Evolutionary conservation across 2,329 filamentous ascomycete genomes (phyloP), one percentile per base, ranked within the genome.

Genomic region (Monascus ruber): DNA sequence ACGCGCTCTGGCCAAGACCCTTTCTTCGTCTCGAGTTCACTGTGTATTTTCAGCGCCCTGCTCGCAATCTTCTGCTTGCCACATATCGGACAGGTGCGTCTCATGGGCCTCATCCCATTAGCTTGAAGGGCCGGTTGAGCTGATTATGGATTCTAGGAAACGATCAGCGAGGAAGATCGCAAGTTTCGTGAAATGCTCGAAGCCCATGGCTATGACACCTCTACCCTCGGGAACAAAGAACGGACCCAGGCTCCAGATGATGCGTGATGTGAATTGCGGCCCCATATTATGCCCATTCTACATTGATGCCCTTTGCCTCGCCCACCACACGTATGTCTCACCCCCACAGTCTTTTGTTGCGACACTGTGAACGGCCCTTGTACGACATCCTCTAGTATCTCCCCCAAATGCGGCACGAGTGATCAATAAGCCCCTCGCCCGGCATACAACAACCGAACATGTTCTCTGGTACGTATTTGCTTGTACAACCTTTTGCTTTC

Each of bases 11-110:
- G 85, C 1, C 86, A 94, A 56, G 86, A 93, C 49, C 87, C 87
- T 0, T 95, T 94, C 66, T 94, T 79, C 60, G 85, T 95, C n/a
- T 81, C 80, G 2, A 83, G 80, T 31, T 69, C 75, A 24, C 62
- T 94, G 40, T 91, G 85, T 49, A 62, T 93, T n/a, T 68, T 94
- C 36, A 81, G 79, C 2, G 85, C 84, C 0, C 62, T 66, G 6
- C 58, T 88, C 26, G 76, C 77, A 1, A 65, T 82, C 6, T 75
- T 86, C 50, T 73, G 74, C 42, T 61, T 94, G 36, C 88, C 88
- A 0, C 66, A 84, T 35, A 82, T 95, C 44, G 79, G 79, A 7
- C 77, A 70, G 57, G 67, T 64, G 48, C 8, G 50, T 44, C 31
- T 17, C 17, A 17, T 17, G 8, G 17, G 11, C 31, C 24, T 27